Conservation (phyloP, 139 green algal species). For the Axilococcus clingmanii region DNA sequence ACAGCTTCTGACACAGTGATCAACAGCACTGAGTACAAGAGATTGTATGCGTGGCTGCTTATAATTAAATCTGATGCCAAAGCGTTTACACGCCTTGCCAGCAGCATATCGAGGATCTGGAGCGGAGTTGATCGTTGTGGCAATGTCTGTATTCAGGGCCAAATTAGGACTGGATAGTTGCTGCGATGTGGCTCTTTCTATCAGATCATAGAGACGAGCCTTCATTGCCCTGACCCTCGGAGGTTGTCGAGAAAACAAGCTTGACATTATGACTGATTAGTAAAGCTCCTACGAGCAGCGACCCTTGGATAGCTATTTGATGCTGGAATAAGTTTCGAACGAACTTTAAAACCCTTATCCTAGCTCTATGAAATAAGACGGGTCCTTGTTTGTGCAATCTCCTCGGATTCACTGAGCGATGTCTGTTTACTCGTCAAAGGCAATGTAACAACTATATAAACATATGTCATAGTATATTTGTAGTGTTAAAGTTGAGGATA, state of each 20-base stretch:
- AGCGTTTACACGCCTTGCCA: constrained; percentile 15
- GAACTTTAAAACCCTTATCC: too few relatives aligned
- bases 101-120: constrained; percentile 10
- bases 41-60: constrained; percentile 8
- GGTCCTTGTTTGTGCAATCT: too few relatives aligned
- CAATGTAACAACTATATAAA: too few relatives aligned
- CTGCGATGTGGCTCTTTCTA: constrained; percentile 15
- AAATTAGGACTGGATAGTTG: constrained; percentile 18
- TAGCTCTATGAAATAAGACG: too few relatives aligned
- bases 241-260: constrained; percentile 1
- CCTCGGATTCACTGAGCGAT: too few relatives aligned
- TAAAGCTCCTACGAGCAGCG: too few relatives aligned
- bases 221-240: constrained; percentile 4
- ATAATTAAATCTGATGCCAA: not conserved
- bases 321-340: too few relatives aligned
- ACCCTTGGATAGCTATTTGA: too few relatives aligned
- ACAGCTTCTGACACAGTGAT: constrained; percentile 11
- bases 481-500: too few relatives aligned
- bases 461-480: too few relatives aligned
- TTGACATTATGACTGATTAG: too few relatives aligned
- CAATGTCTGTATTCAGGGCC: constrained; percentile 12
- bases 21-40: constrained; percentile 7
- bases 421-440: too few relatives aligned
- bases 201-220: constrained; percentile 8
- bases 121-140: constrained; percentile 5